Base-by-base conservation (phyloP, 1,139 yeast genomes). In the Candida albicans region DNA sequence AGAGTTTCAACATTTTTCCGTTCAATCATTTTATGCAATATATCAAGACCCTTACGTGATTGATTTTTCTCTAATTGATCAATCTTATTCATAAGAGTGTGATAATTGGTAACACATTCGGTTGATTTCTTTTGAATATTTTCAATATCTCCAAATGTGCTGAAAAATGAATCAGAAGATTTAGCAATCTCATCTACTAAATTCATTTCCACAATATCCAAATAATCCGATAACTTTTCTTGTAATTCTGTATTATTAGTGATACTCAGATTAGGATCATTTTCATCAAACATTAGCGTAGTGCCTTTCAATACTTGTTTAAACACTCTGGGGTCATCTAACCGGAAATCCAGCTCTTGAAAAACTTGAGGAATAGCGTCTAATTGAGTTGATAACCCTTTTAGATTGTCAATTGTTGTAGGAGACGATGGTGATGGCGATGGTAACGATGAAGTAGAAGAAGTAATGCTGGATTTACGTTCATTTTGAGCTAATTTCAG, bases 301-400 rank as follows among this genome's bases (percentile, higher is more conserved):
- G 78, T 61, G 40, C 76, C 73, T 43, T 81, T 87, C 30, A 87
- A 75, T 1, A 91, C 96, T 46, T 79, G 71, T 48, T 82, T 82
- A 63, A 93, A 93, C 1, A 84, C 75, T 46, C 96, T 73, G 3
- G 97, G 97, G 59, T 95, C 90, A 57, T 93, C 97, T 33, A 93
- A 71, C 51, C 89, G 75, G 64, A 93, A 93, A 41, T 83, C 77
- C 5, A 77, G 70, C 33, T 77, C 80, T 48, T 84, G 81, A 56
- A 80, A 95, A 2, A 88, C 80, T 4, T 67, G 64, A 0, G 99
- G 98, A 2, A 93, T 79, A 24, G 41, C 43, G 1, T 72, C 56
- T 2, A 67, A 44, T 40, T 56, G 49, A 15, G 35, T 37, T n/a
- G 33, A 15, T 9, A 27, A 12, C 8, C 49, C 51, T 7, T 46